Evolutionary conservation across 2,329 filamentous ascomycete species (phyloP).

Genomic region (Pseudogymnoascus sp.): DNA sequence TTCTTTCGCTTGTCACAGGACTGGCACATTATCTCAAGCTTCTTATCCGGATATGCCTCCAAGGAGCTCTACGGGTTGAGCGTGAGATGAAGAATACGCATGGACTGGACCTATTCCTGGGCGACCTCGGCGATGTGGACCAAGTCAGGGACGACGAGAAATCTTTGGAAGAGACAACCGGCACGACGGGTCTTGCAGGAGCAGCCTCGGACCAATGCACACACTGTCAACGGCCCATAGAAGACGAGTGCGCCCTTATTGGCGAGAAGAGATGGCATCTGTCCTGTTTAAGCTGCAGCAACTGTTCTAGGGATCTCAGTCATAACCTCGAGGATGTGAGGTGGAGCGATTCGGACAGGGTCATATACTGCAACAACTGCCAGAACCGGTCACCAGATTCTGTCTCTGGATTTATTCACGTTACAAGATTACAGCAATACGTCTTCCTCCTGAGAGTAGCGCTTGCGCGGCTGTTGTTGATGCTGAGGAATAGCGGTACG

Average conservation of each 20-base stretch:
- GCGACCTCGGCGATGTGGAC: conserved; percentile 78
- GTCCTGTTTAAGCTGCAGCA: conserved; percentile 61
- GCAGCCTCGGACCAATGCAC: conserved; percentile 79
- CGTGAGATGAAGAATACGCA: conserved; percentile 67
- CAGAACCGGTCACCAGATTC: conserved; percentile 47
- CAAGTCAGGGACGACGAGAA: conserved; percentile 62
- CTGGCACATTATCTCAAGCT: conserved; percentile 96
- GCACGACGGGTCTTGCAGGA: conserved; percentile 58
- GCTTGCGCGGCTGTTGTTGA: conserved; percentile 78
- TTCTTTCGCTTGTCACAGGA: conserved; percentile 94
- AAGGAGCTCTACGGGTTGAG: conserved; percentile 85
- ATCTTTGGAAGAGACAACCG: conserved; percentile 55
- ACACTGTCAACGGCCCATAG: conserved; percentile 75
- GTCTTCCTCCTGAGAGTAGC: conserved; percentile 88
- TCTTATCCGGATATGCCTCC: conserved; percentile 90
- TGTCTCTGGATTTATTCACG: conserved; percentile 54
- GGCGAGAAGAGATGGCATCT: conserved; percentile 77
- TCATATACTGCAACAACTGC: conserved; percentile 64
- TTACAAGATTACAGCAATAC: conserved; percentile 88
- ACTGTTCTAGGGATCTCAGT: conserved; percentile 67
- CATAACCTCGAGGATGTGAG: conserved; percentile 59
- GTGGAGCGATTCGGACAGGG: conserved; percentile 59
- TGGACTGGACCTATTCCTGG: conserved; percentile 73
- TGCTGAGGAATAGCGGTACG: conserved; percentile 73
- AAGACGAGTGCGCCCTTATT: conserved; percentile 79